Base-by-base conservation (phyloP, 257 asterid species). In the Nicotiana tomentosiformis region DNA sequence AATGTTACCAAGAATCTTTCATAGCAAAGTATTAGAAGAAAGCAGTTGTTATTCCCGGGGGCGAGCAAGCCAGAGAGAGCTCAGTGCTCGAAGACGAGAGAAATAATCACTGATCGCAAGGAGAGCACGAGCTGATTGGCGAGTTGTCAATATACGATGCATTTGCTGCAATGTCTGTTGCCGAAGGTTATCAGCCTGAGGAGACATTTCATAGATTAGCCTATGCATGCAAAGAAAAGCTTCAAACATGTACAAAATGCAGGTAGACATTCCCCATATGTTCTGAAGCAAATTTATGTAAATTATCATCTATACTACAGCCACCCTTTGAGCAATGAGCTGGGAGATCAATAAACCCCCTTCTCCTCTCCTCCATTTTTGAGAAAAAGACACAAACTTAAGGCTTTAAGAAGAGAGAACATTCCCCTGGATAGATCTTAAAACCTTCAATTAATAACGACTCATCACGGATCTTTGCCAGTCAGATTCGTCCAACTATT, bases 31-130 rank as follows among this genome's bases (percentile, higher is more conserved):
- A 61, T 43, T 15, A 65, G 77, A 80, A 66, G 74, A 29, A 80
- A 46, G 15, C 0, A n/a, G 30, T 20, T 46, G 55, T 88, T 83
- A 95, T 78, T 95, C 99, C 35, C 93, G 89, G 68, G 99, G 99
- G 9, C 99, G 97, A 17, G 98, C 98, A 17, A 93, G 97, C 99
- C 99, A 95, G 8, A 95, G 93, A 55, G 99, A 92, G 89, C 98
- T 93, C 26, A 95, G 95, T 49, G 98, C 99, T 80, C 97, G 91
- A 49, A 95, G 97, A 39, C 98, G 91, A 39, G 99, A 93, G 90
- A 93, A 93, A 86, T 93, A 93, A 83, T 93, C 99, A 10, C 86
- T 93, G 87, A 95, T 95, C 3, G 97, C 99, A 77, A 95, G 90
- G 37, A 95, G 91, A 26, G 99, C 99, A 46, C 99, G 98, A 39